Conservation (phyloP, 208 protist species). For the Acanthamoeba lenticulata region DNA sequence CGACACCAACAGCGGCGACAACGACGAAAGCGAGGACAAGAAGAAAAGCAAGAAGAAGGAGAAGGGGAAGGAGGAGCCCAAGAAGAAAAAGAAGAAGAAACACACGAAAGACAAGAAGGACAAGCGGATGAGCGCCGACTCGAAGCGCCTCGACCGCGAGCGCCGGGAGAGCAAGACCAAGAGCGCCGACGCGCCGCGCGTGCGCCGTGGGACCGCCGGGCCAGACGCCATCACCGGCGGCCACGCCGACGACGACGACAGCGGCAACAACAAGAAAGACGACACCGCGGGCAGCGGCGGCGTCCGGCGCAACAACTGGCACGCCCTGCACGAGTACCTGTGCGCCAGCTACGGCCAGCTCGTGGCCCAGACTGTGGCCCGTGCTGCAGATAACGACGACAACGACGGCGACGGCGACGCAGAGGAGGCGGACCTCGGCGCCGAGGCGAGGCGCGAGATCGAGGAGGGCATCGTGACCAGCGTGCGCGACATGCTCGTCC, state of each 20-base stretch:
- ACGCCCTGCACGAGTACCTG: not conserved
- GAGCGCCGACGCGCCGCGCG: not conserved
- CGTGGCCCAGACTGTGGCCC: not conserved
- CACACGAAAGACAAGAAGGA: not conserved
- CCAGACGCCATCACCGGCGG: not conserved
- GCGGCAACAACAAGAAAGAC: not conserved
- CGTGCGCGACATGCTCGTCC: conserved; percentile 6
- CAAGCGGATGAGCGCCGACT: not conserved
- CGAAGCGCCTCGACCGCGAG: no score
- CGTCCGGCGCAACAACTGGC: not conserved
- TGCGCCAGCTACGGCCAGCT: not conserved
- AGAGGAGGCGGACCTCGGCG: not conserved
- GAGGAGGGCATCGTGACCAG: conserved; percentile 46
- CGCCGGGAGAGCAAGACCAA: no score
- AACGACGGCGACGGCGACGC: not conserved
- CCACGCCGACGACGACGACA: not conserved
- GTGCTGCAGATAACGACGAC: not conserved
- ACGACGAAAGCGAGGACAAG: not conserved
- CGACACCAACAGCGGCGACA: not conserved
- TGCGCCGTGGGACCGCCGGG: not conserved
- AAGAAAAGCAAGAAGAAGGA: not conserved
- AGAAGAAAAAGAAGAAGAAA: not conserved
- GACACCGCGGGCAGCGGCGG: not conserved
- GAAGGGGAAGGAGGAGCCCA: not conserved
- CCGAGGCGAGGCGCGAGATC: not conserved